Base-by-base conservation (phyloP, 1,284 basidiomycete species). In the Paramarasmius palmivorus region DNA sequence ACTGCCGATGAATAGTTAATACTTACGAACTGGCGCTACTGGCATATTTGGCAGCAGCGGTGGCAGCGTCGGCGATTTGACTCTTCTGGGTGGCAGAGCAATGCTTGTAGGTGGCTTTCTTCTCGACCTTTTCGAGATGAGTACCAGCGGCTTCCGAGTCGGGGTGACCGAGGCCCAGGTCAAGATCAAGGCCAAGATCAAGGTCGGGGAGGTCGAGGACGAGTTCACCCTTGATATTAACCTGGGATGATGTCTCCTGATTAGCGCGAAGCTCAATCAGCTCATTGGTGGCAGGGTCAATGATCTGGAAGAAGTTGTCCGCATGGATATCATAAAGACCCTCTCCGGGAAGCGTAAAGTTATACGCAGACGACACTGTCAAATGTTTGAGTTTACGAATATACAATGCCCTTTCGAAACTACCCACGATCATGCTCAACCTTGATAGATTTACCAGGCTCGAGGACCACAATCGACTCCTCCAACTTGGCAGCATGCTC, bases 321-420 rank as follows among this genome's bases (percentile, higher is more conserved):
- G 77, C 70, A 53, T 71, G 68, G 55, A 79, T 67, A 39, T 69
- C 65, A 65, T 79, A 81, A 19, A 63, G 59, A 45, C 72, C 73
- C 17, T 60, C 70, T 25, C 75, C 74, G 6, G 72, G 61, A 10
- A 57, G 34, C n/a, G 73, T 75, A 65, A 80, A 77, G 67, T 79
- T 76, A 66, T 80, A 82, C 1, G 75, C 72, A 41, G 69, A 59
- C 15, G 73, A 71, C 44, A 79, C 77, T 79, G 49, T 10, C 40
- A 9, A 23, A 39, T n/a, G n/a, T n/a, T n/a, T 40, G 36, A 39
- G 32, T 50, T 34, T 49, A 22, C 22, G 35, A 38, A 20, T 51
- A 5, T 42, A 15, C 19, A 5, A 45, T 23, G 8, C 37, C n/a
- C n/a, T 46, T 15, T 7, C 4, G 52, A 1, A 3, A 42, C 29